Percentiles rank a stretch among this genome's conserved stretches.
phyloP scores from a whole-genome alignment of 129 eudicot species.

The Smallanthus sonchifolius region DNA sequence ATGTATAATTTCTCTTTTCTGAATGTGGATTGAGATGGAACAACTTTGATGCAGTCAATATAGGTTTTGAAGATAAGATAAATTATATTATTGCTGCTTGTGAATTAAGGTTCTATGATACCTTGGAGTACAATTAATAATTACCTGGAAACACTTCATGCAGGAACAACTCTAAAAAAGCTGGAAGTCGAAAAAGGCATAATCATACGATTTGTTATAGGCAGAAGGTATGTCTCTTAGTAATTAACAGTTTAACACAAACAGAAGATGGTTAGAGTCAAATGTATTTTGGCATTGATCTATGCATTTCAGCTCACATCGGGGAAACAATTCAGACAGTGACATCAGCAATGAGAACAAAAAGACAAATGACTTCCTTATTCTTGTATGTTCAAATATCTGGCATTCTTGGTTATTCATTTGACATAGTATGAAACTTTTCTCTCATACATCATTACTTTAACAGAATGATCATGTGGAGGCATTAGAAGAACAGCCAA shows the following conservation, averaged over 20 bases:
- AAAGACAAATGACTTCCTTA: conserved; percentile 61
- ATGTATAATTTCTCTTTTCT: not conserved
- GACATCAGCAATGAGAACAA: conserved; percentile 58
- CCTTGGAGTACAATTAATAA: not conserved
- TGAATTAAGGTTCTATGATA: conserved; percentile 11
- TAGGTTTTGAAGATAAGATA: not conserved
- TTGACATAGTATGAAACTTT: not conserved
- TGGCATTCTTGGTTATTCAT: conserved; percentile 1
- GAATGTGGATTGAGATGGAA: not conserved
- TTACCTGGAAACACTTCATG: conserved; percentile 11
- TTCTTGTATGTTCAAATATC: conserved; percentile 60
- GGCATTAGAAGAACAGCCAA: conserved; percentile 46
- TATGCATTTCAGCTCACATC: conserved; percentile 49
- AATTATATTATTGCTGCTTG: not conserved
- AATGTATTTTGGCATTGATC: conserved; percentile 17
- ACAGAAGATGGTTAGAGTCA: conserved; percentile 2
- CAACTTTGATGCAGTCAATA: not conserved
- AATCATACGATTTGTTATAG: conserved; percentile 80
- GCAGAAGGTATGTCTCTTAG: conserved; percentile 52
- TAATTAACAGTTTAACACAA: conserved; percentile 9
- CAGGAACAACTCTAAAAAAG: conserved; percentile 56
- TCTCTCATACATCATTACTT: not conserved
- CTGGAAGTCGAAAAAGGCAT: conserved; percentile 72
- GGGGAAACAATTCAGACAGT: conserved; percentile 56
- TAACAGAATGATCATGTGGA: conserved; percentile 71